A percentile compares a stretch with the other conserved stretches of the same genome.
These are phyloP conservation scores for Gonapodya sp. DNA, from an alignment of 192 early-diverging fungal species.

Conservation along the genomic window DNA sequence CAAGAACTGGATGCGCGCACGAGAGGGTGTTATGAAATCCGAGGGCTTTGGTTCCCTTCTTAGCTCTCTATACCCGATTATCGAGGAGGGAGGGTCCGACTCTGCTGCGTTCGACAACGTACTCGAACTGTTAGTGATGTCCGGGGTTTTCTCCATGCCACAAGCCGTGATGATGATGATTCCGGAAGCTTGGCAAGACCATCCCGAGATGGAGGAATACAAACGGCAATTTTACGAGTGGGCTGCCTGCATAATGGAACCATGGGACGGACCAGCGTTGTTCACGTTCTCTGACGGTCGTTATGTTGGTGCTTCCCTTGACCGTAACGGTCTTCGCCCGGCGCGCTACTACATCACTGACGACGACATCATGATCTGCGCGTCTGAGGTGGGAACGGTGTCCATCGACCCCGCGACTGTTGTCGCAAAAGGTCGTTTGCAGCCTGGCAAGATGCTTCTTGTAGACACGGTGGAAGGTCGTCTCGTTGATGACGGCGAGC, in stretches of 20 bases:
- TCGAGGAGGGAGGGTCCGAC: conserved; percentile 93
- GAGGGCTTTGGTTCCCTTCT: conserved; percentile 67
- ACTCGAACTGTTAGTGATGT: conserved; percentile 84
- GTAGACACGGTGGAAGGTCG: conserved; percentile 86
- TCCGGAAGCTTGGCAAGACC: conserved; percentile 97
- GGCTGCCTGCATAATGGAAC: conserved; percentile 96
- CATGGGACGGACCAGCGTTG: conserved; percentile 96
- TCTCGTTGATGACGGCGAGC: conserved; percentile 82
- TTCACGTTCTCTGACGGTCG: conserved; percentile 97
- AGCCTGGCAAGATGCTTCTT: conserved; percentile 93
- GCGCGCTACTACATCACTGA: conserved; percentile 92
- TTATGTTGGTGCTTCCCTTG: conserved; percentile 94
- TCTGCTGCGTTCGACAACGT: conserved; percentile 97
- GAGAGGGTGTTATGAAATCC: conserved; percentile 89
- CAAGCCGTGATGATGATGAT: conserved; percentile 99
- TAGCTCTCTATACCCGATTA: conserved; percentile 79
- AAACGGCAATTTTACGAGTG: conserved; percentile 95
- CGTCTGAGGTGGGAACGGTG: conserved; percentile 91
- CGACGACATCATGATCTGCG: conserved; percentile 93
- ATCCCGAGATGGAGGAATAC: conserved; percentile 64
- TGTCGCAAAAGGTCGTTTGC: conserved; percentile 82
- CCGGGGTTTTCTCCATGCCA: conserved; percentile 80
- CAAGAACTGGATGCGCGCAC: conserved; percentile 99
- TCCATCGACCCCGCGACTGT: conserved; percentile 68
- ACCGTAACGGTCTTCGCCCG: conserved; percentile 96